Base-by-base conservation (phyloP, 371 early-diverging fungal species). In the Cokeromyces recurvatus region DNA sequence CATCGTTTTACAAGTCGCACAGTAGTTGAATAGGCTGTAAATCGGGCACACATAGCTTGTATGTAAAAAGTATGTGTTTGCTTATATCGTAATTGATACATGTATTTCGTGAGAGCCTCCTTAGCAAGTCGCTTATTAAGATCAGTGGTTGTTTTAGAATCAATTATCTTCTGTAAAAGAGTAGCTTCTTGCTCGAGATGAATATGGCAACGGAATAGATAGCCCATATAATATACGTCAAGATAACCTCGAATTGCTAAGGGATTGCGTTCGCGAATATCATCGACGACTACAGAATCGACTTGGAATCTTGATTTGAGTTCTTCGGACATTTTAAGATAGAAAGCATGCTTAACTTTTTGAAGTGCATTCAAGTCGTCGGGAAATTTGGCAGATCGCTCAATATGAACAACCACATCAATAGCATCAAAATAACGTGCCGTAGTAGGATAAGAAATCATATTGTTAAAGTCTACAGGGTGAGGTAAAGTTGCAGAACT, bases 341-440 rank as follows among this genome's bases (percentile, higher is more conserved):
- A 86, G 51, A 95, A 90, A 0, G 97, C 95, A 5, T 80, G 61
- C 66, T 97, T 97, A 72, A 94, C 86, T 34, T 88, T 85, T 72
- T 92, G 90, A 32, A 97, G 70, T 2, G 95, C 94, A 2, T 53
- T 62, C 1, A 92, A 64, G 48, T 94, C 90, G 55, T 89, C 88
- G 15, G 97, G 97, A 94, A 96, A 97, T 48, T 86, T 81, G 21
- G 68, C 68, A 12, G 92, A 90, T 4, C 76, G 50, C 53, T 94
- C 92, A 61, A 95, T 86, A 49, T 91, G 88, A 14, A 97, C 70
- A 5, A 90, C 59, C 1, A 91, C 82, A 38, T 90, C 87, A 45
- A 92, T 66, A 0, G 89, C 84, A 45, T 84, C 86, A 25, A 85
- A 71, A 43, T 74, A 89, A 25, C 81, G 73, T 1, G 78, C 77